Evolutionary conservation across 1,284 basidiomycete genomes (phyloP).

Genomic region (Austroboletus rostrupii): DNA sequence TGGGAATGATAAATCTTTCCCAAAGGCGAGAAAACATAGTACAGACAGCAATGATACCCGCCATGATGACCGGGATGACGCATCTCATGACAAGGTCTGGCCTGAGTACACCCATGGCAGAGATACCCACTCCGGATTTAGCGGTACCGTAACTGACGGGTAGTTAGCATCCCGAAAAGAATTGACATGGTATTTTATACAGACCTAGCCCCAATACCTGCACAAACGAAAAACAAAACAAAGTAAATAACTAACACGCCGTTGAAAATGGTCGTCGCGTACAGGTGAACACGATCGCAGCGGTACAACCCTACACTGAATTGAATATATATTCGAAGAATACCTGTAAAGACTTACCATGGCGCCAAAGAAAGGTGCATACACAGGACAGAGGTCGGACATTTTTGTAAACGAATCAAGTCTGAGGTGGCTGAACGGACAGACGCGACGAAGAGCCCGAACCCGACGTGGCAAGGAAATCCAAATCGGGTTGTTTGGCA

Average conservation of each 20-base stretch:
- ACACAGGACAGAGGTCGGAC: slow-evolving; percentile 90
- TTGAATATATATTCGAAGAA: slow-evolving; percentile 10
- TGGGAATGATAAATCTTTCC: neutral
- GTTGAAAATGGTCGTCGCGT: slow-evolving; percentile 31
- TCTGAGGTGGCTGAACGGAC: neutral
- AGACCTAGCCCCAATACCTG: slow-evolving; percentile 33
- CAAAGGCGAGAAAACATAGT: neutral
- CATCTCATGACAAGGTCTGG: slow-evolving; percentile 95
- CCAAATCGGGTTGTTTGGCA: slow-evolving; percentile 23
- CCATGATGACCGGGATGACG: slow-evolving; percentile 98
- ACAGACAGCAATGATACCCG: slow-evolving; percentile 93
- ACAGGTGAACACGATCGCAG: slow-evolving; percentile 98
- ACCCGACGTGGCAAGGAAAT: slow-evolving; percentile 9
- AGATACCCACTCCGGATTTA: slow-evolving; percentile 98
- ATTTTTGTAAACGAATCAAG: slow-evolving; percentile 34
- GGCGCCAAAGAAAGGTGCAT: slow-evolving; percentile 95
- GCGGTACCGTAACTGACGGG: slow-evolving; percentile 82
- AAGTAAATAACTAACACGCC: neutral
- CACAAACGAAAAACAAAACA: neutral
- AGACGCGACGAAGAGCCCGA: slow-evolving; percentile 6
- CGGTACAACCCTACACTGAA: slow-evolving; percentile 77
- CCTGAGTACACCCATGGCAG: slow-evolving; percentile 95
- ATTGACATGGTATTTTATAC: neutral
- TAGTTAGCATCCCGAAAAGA: slow-evolving; percentile 7
- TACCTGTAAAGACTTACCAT: slow-evolving; percentile 60